Evolutionary conservation across 2,329 filamentous ascomycete species (phyloP), one percentile per base, ranked within the genome.

Genomic region (Aspergillus niger): DNA sequence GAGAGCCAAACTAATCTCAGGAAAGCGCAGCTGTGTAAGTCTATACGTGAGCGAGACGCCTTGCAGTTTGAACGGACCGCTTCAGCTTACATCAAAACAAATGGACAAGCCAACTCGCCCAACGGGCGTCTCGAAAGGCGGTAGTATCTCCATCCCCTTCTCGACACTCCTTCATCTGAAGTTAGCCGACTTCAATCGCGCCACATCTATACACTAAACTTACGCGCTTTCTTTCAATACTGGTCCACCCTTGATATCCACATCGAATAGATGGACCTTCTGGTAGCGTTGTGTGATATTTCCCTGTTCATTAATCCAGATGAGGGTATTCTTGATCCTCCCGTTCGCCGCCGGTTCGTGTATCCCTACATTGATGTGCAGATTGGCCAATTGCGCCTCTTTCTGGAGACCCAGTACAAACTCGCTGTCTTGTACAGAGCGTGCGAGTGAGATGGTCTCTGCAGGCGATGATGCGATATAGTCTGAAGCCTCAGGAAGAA

Each of bases 231-330:
- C 89, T 66, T 83, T 86, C 64, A 90, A 73, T 0, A 80, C 75
- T 0, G 87, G 86, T 0, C 85, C 86, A 24, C 79, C 78, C 57
- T 82, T 77, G 60, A 87, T 84, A 44, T 83, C 82, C 60, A 87
- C 84, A 74, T 97, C 92, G 77, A 98, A 97, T 13, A 97, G 83
- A 74, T 97, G 93, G 32, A 97, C 79, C 76, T 98, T 98, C 75
- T 96, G 90, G 77, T 97, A 97, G 20, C 82, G 79, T 13, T 88
- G 82, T 1, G 77, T 76, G 28, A 91, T 86, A 4, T 81, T 71
- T 0, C 89, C 89, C 0, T 79, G 69, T 44, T 83, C 81, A 67
- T 87, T 78, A 64, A 91, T 90, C 86, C 87, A 91, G 49, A 90
- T 79, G 28, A 87, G 78, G 0, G 84, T 86, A 70, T 91, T 91